Percentiles rank a stretch among this genome's conserved stretches.
Conservation (phyloP, 2,329 filamentous ascomycete species). For the Cercospora berteroae region DNA sequence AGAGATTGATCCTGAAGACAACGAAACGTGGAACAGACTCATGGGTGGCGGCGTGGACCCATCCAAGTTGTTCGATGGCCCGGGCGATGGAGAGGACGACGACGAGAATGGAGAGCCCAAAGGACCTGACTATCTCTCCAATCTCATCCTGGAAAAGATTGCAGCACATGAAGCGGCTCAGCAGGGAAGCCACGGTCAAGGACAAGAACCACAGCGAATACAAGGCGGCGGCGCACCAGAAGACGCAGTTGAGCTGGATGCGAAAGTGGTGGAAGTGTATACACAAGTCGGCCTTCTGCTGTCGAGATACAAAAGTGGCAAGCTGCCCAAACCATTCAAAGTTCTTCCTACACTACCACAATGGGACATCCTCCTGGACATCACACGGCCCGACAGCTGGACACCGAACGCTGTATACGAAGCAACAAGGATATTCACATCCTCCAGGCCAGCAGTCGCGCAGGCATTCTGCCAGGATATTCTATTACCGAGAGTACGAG, state of each 20-base stretch:
- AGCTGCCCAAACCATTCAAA: conserved; percentile 95
- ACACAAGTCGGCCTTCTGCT: conserved; percentile 88
- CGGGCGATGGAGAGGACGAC: conserved; percentile 53
- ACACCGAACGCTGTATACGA: conserved; percentile 82
- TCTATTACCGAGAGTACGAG: conserved; percentile 83
- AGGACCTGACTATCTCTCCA: conserved; percentile 69
- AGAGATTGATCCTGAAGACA: conserved; percentile 83
- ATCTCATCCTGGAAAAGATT: conserved; percentile 92
- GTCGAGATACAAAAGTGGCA: conserved; percentile 92
- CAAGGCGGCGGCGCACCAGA: conserved; percentile 60
- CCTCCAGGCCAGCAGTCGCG: conserved; percentile 73
- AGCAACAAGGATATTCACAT: conserved; percentile 89
- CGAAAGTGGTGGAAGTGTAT: conserved; percentile 92
- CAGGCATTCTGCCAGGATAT: conserved; percentile 85
- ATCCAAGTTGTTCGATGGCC: conserved; percentile 62
- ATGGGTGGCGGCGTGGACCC: conserved; percentile 69
- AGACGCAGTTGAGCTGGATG: conserved; percentile 81
- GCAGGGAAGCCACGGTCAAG: conserved; percentile 50
- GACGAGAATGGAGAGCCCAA: conserved; percentile 33
- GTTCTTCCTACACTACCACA: conserved; percentile 88
- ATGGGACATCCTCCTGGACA: conserved; percentile 82
- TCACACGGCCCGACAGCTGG: conserved; percentile 77
- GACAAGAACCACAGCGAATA: conserved; percentile 58
- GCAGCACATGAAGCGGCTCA: conserved; percentile 79
- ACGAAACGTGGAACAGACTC: conserved; percentile 89